Evolutionary conservation across 139 green algal genomes (phyloP).

Genomic region (Chlamydomonas sp.): DNA sequence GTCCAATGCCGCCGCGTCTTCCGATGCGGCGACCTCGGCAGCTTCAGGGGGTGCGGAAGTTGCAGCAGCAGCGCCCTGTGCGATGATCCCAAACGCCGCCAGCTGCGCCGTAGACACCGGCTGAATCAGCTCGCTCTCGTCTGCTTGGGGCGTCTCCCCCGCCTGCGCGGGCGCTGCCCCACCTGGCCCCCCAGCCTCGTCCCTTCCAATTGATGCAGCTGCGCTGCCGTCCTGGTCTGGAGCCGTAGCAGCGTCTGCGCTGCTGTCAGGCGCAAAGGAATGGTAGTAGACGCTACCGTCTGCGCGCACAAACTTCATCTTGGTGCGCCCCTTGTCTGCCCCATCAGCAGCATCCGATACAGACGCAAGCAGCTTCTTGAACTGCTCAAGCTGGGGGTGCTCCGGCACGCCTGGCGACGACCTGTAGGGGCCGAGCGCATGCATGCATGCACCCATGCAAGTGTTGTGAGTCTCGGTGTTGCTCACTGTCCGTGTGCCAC

Average conservation of each 20-base stretch:
- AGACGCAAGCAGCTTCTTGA: not conserved
- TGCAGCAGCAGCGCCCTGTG: too few species aligned
- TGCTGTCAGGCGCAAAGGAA: not conserved
- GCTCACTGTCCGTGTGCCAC: too few species aligned
- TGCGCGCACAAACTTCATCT: not conserved
- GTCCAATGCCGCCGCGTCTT: not conserved
- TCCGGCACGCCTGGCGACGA: too few species aligned
- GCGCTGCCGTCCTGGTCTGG: not conserved
- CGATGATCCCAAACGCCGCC: not conserved
- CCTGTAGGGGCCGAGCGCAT: too few species aligned
- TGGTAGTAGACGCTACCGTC: not conserved
- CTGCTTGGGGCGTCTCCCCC: not conserved
- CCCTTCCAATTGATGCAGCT: not conserved
- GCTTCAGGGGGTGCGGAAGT: too few species aligned
- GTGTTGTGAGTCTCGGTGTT: too few species aligned
- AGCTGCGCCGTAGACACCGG: not conserved
- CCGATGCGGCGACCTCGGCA: too few species aligned
- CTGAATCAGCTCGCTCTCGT: not conserved
- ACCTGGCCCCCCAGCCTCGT: not conserved
- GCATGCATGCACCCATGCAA: too few species aligned
- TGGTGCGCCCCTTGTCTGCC: not conserved
- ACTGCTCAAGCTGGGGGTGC: slow-evolving; percentile 1
- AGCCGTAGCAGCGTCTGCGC: not conserved
- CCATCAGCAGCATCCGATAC: not conserved
- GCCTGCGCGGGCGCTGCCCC: not conserved